A percentile compares a stretch with the other conserved stretches of the same genome.
Conservation (phyloP, 2,329 filamentous ascomycete genomes). For the Coniochaeta prunicola region DNA sequence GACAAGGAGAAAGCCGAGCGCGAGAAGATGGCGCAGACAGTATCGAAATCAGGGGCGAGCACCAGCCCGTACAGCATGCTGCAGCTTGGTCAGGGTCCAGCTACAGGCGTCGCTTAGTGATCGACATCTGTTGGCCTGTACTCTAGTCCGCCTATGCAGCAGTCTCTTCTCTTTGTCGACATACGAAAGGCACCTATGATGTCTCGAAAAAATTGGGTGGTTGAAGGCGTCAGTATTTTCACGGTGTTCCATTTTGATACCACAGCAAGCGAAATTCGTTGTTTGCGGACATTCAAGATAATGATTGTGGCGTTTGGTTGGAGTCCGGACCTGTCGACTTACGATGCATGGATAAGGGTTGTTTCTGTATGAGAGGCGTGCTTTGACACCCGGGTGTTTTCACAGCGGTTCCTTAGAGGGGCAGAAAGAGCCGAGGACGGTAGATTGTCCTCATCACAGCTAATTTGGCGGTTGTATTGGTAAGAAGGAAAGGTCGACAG, state of each 20-base stretch:
- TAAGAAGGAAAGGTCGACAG: not conserved
- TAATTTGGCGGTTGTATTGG: not conserved
- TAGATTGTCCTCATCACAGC: not conserved
- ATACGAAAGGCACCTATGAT: not conserved
- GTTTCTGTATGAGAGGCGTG: not conserved
- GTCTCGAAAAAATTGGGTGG: not conserved
- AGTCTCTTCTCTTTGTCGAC: not conserved
- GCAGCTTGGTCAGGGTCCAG: constrained; percentile 1
- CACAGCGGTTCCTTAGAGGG: not conserved
- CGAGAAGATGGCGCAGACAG: constrained; percentile 41
- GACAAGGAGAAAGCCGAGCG: constrained; percentile 75
- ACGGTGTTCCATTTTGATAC: not conserved
- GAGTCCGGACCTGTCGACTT: not conserved
- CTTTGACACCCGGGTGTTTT: not conserved
- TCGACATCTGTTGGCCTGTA: not conserved
- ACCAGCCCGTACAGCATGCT: not conserved
- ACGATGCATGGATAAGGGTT: not conserved
- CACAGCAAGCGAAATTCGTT: not conserved
- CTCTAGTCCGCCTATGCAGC: not conserved
- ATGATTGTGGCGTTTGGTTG: not conserved
- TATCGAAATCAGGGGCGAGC: constrained; percentile 22
- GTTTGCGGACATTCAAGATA: not conserved
- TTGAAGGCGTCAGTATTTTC: not conserved
- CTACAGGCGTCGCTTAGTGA: not conserved
- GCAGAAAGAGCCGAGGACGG: not conserved